A percentile compares a stretch with the other conserved stretches of the same genome.
These are phyloP conservation scores for Suaeda aralocaspica DNA, from an alignment of 148 eudicot genomes.

Conservation along the genomic window DNA sequence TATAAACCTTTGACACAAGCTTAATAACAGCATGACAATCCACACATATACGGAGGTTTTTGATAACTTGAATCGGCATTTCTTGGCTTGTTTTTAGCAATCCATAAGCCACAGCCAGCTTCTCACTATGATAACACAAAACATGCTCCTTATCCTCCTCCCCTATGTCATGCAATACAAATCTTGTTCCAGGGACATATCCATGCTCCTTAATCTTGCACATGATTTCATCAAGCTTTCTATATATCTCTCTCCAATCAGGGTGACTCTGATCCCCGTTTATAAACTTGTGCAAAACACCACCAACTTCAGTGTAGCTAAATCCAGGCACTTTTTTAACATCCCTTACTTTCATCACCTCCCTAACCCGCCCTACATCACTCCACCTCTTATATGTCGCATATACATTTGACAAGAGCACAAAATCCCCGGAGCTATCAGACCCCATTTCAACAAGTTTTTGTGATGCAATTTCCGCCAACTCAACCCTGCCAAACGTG, in stretches of 20 bases:
- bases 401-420: constrained; percentile 66
- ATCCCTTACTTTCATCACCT: constrained; percentile 54
- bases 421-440: constrained; percentile 61
- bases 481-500: constrained; percentile 55
- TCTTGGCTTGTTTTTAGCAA: constrained; percentile 47
- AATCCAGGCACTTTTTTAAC: constrained; percentile 83
- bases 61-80: constrained; percentile 58
- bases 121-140: constrained; percentile 74
- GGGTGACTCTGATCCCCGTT: constrained; percentile 67
- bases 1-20: constrained; percentile 63
- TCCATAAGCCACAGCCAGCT: constrained; percentile 82
- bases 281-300: constrained; percentile 50
- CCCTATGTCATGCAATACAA: constrained; percentile 88
- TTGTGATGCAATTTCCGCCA: constrained; percentile 73
- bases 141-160: constrained; percentile 79
- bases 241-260: constrained; percentile 52
- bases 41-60: constrained; percentile 86
- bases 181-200: constrained; percentile 60
- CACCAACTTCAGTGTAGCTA: constrained; percentile 68
- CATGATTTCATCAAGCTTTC: constrained; percentile 64
- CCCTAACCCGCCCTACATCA: constrained; percentile 71
- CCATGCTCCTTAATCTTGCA: constrained; percentile 57
- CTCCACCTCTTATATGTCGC: constrained; percentile 69
- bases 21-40: constrained; percentile 86
- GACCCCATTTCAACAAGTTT: constrained; percentile 85